Evolutionary conservation across 768 basidiomycete species (phyloP), one percentile per base, ranked within the genome.

Genomic region (Mycena olivaceomarginata): DNA sequence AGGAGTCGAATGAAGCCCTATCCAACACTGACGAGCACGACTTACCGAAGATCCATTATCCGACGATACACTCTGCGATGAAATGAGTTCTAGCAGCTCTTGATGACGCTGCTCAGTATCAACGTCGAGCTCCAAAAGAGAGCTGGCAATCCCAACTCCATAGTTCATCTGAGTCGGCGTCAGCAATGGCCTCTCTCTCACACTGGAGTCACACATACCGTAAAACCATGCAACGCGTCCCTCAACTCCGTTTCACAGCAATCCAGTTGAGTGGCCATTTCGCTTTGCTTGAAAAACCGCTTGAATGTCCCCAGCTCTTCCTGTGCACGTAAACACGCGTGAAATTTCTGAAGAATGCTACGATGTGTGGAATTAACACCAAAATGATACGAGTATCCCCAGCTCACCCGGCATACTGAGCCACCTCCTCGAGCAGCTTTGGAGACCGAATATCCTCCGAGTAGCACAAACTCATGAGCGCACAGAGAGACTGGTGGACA

Each of bases 61-160:
- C 4, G 20, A 25, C 41, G 41, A 68, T 6, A 9, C 67, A 46
- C 67, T 75, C 46, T 43, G 48, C 12, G 67, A 18, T 7, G 74
- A 68, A 10, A 75, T 68, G 3, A 75, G 51, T 40, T 75, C 74
- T 5, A 75, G 53, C 2, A 75, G 74, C 15, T 75, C 74, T 39
- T 75, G 74, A 59, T 75, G 74, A 16, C 59, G 37, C 11, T 20
- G 37, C 53, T 75, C 74, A 5, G 40, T 57, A 31, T 69, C 60
- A 6, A 31, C 18, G 12, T 20, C 22, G 0, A 74, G 12, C 51
- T 68, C 66, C 6, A 25, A 43, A 13, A 74, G 12, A 37, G 37
- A 46, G 15, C 15, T 51, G 8, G 67, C 2, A 11, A 68, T 22
- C 39, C 39, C 66, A 10, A 53, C 37, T 60, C 72, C 66, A 39